Evolutionary conservation across 1,284 basidiomycete genomes (phyloP), one percentile per base, ranked within the genome.

Genomic region (Boletus smithii): DNA sequence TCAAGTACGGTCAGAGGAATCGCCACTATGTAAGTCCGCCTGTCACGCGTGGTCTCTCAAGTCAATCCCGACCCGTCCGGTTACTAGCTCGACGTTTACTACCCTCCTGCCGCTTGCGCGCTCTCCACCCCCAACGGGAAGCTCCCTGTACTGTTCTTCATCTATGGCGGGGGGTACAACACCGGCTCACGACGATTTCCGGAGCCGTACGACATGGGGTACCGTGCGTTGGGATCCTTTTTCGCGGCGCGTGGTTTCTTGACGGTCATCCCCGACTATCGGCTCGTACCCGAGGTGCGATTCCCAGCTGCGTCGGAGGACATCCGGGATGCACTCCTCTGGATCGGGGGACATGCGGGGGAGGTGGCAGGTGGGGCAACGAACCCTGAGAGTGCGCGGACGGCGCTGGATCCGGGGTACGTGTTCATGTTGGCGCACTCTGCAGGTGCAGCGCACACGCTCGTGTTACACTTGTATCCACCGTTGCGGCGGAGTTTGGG

Each of bases 151-250:
- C 61, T 86, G 16, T 76, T 85, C 61, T 84, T 77, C 61, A 53
- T 78, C 35, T 85, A 85, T 51, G 83, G 83, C 1, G 83, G 83
- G 5, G 81, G 81, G 2, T 82, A 81, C 59, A 65, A 67, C 48
- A 59, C 61, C 0, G 83, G 83, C 2, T 67, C 69, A 1, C 73
- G 79, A 29, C 69, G 63, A 14, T 58, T 76, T 31, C 68, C 74
- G 0, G 62, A 72, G 13, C 75, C 79, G 0, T 68, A 68, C 32
- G 74, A 76, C 24, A 69, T 83, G 42, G 68, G 63, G 3, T 83
- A 81, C 57, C 67, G 69, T n/a, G 76, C 74, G 50, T 51, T 83
- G 8, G 83, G 75, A 0, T 67, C 79, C 5, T 84, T 77, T 69
- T 85, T 80, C 58, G 77, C 81, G 0, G 65, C 71, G 11, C 70